These are phyloP conservation scores for Populus hybrid DNA, from an alignment of 441 rosid genomes.

Conservation along the genomic window DNA sequence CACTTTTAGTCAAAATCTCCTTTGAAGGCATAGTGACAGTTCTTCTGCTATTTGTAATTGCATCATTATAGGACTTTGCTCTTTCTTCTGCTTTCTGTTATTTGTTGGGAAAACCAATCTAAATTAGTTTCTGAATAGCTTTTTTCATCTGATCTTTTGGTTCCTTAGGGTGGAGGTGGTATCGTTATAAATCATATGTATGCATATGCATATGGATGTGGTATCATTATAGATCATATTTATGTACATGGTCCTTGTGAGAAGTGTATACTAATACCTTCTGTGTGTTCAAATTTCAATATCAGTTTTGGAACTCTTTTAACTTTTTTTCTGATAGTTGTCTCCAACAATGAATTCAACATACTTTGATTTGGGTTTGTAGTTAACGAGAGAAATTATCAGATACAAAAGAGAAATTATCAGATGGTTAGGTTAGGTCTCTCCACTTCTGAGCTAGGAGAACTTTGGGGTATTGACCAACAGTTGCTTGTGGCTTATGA, in stretches of 20 bases:
- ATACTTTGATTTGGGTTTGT: too few species aligned
- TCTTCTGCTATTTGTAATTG: background rate
- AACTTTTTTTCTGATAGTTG: too few species aligned
- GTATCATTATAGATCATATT: background rate
- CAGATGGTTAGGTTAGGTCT: background rate
- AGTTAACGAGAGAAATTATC: too few species aligned
- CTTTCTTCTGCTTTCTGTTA: background rate
- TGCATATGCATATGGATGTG: background rate
- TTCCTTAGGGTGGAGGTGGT: background rate
- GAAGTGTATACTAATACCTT: background rate
- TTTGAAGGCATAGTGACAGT: background rate
- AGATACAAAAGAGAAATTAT: background rate
- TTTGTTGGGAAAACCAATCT: background rate
- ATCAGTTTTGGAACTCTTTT: too few species aligned
- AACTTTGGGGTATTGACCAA: background rate
- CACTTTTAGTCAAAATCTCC: background rate
- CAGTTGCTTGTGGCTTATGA: background rate
- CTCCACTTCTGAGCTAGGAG: too few species aligned
- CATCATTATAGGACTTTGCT: background rate
- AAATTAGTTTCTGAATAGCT: background rate
- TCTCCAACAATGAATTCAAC: too few species aligned
- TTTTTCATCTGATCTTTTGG: background rate
- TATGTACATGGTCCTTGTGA: background rate
- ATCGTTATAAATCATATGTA: background rate
- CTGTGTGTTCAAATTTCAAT: background rate